Evolutionary conservation across 176 grass and related monocot genomes (phyloP).

Genomic region (Ensete glaucum): DNA sequence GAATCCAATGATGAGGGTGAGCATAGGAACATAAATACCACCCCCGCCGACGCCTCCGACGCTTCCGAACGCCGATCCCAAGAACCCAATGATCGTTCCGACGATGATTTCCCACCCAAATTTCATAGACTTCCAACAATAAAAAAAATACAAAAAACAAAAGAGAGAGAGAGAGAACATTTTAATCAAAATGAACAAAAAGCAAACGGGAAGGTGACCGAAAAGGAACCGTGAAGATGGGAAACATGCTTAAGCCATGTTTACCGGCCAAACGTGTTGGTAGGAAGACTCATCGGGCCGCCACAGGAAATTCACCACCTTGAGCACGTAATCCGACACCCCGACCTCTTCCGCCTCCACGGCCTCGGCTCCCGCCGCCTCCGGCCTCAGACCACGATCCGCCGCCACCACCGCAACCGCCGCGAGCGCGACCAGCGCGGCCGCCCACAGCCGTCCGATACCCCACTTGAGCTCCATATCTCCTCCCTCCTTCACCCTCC

Average conservation of each 20-base stretch:
- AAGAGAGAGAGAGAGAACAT: background rate
- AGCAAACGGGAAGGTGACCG: background rate
- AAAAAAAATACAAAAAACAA: background rate
- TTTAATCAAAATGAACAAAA: background rate
- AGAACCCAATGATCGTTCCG: conserved; percentile 22
- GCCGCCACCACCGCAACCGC: background rate
- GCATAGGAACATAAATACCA: conserved; percentile 28
- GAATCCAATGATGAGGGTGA: conserved; percentile 25
- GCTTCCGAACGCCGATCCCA: conserved; percentile 21
- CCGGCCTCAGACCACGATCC: background rate
- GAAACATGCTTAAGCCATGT: background rate
- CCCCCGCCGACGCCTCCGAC: conserved; percentile 25
- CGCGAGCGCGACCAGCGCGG: background rate
- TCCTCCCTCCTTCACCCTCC: background rate
- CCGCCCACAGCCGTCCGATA: background rate
- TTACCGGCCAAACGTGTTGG: conserved; percentile 27
- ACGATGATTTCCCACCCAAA: conserved; percentile 21
- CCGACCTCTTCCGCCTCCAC: background rate
- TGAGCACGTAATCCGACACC: conserved; percentile 19
- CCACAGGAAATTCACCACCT: conserved; percentile 46
- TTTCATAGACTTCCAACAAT: conserved; percentile 11
- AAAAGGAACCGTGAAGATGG: background rate
- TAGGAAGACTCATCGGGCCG: conserved; percentile 13
- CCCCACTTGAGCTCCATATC: background rate
- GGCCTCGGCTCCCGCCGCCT: background rate